Evolutionary conservation across 257 asterid species (phyloP).

Genomic region (Osmanthus fragrans): DNA sequence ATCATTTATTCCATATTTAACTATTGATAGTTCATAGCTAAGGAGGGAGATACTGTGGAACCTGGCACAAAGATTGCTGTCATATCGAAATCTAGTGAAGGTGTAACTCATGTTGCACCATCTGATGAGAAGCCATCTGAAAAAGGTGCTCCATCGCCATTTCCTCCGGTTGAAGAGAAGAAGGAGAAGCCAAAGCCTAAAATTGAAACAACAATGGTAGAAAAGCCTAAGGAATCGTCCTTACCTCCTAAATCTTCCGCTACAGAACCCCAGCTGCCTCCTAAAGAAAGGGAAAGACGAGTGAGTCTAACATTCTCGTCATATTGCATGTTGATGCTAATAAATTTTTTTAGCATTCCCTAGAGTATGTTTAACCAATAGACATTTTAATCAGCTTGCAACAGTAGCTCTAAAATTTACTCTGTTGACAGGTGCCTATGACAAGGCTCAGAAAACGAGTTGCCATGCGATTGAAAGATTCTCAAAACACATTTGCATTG

Average conservation of each 20-base stretch:
- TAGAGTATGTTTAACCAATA: background rate
- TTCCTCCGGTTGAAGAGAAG: constrained; percentile 57
- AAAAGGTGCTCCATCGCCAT: constrained; percentile 50
- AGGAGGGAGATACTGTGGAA: constrained; percentile 97
- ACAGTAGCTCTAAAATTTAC: constrained; percentile 8
- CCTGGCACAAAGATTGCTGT: constrained; percentile 89
- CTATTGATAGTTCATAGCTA: constrained; percentile 62
- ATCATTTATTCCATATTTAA: background rate
- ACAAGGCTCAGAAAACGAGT: constrained; percentile 95
- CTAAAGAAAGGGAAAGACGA: constrained; percentile 93
- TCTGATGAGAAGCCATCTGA: constrained; percentile 78
- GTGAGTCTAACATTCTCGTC: constrained; percentile 39
- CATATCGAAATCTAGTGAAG: constrained; percentile 89
- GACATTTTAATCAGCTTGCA: background rate
- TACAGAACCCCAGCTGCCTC: constrained; percentile 88
- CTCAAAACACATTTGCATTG: constrained; percentile 95
- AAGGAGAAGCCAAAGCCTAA: constrained; percentile 49
- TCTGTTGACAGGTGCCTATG: constrained; percentile 76
- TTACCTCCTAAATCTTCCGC: constrained; percentile 66
- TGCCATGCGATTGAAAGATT: constrained; percentile 90
- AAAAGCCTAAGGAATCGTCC: constrained; percentile 54
- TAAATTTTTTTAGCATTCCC: background rate
- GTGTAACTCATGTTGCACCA: constrained; percentile 76
- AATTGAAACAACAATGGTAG: constrained; percentile 46
- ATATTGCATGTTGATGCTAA: background rate